Base-by-base conservation (phyloP, 257 asterid species). In the Oldenlandia corymbosa region DNA sequence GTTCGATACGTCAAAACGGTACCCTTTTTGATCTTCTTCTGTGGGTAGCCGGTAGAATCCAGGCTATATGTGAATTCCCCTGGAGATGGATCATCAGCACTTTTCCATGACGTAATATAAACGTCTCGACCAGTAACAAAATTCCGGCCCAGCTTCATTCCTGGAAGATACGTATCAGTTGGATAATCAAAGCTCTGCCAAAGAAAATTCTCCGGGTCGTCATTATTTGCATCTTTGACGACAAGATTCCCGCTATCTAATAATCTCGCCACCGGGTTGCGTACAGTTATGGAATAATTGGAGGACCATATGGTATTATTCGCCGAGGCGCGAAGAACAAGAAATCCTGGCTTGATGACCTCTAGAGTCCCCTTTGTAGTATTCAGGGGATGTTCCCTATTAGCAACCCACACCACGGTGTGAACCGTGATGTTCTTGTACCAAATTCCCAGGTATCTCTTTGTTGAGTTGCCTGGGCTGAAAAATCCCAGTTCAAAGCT, bases 131-230 rank as follows among this genome's bases (percentile, higher is more conserved):
- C 72, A 1, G 81, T 79, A 7, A 4, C 51, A 7, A 51, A 63
- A 68, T 79, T 75, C 67, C 60, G 21, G 2, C 93, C 93, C 10
- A 79, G 69, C 58, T 74, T 79, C 90, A 81, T 81, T 2, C 83
- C 82, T 0, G 94, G 84, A 13, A 85, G 45, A 42, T 69, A 24
- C 0, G 83, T 81, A 21, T 83, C 82, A 1, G 82, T 62, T 1
- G 87, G 83, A 55, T 76, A 64, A 27, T 83, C 73, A 60, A 83
- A 83, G 26, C 93, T 85, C 76, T 80, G 83, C 93, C 93, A 80
- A 0, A 83, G 31, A 41, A 49, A 71, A 46, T 71, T 64, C 13
- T 71, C 79, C 0, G 68, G 65, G 14, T 49, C 24, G 20, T 30
- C 51, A 60, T 79, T 72, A 18, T 62, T 48, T 11, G 68, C 80